Evolutionary conservation across 257 asterid genomes (phyloP).

Genomic region (Salvia miltiorrhiza): DNA sequence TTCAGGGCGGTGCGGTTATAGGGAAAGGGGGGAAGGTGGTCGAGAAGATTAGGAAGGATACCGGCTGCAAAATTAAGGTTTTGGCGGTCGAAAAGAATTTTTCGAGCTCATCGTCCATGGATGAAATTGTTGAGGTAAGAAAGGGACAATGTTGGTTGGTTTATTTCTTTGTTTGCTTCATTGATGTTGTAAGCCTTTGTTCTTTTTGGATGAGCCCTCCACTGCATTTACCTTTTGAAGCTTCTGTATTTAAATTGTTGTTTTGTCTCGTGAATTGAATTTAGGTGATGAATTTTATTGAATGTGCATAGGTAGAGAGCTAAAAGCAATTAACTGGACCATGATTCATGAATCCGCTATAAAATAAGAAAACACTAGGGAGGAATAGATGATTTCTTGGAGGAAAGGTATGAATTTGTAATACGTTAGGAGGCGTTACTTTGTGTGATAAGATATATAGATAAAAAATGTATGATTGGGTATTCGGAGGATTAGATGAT

Average conservation of each 20-base stretch:
- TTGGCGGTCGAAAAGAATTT: slow-evolving; percentile 39
- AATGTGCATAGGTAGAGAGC: neutral
- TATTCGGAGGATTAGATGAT: no score
- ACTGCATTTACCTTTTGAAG: neutral
- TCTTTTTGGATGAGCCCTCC: neutral
- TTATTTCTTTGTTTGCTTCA: neutral
- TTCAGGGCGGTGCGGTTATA: slow-evolving; percentile 66
- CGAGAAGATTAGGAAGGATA: slow-evolving; percentile 64
- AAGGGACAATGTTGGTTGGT: neutral
- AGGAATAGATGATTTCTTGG: neutral
- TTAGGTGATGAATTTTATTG: neutral
- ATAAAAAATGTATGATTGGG: no score
- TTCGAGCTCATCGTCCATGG: slow-evolving; percentile 28
- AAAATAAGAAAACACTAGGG: neutral
- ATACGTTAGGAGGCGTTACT: neutral
- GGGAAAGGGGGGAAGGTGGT: slow-evolving; percentile 77
- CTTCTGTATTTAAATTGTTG: neutral
- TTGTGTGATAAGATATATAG: no score
- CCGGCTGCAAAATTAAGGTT: slow-evolving; percentile 62
- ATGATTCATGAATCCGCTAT: neutral
- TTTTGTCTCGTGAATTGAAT: neutral
- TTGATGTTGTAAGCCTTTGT: neutral
- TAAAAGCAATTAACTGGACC: neutral
- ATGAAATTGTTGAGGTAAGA: slow-evolving; percentile 75
- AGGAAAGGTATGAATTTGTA: neutral